Base-by-base conservation (phyloP, 306 rosid species). In the Astragalus glycyphyllos region DNA sequence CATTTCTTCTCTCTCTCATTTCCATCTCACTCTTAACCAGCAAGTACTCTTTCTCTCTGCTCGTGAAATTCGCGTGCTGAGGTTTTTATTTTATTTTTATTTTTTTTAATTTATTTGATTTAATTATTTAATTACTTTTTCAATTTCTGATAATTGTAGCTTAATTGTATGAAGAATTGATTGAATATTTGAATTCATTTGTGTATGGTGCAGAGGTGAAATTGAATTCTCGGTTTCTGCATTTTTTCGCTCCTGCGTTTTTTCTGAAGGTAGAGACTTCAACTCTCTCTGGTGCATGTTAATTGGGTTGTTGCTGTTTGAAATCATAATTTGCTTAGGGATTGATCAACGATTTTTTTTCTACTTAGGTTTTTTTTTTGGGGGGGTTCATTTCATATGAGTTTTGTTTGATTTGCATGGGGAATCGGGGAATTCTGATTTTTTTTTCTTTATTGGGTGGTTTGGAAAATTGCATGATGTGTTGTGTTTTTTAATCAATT, bases 201-300 rank as follows among this genome's bases (percentile, higher is more conserved):
- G 3, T 14, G n/a, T 53, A 37, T 48, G 44, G 16, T 4, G 75
- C 49, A 64, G 75, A 23, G 58, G 56, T 34, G 67, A 8, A 59
- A 40, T 32, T 34, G 26, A 49, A 65, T 65, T 72, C 1, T 56
- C 5, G 9, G 17, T 47, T 72, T 34, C 3, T 2, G 42, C 9
- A 1, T 57, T 4, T 32, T 13, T 2, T 2, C 8, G 29, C 15
- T 51, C 9, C 60, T 58, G 70, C 68, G 74, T 74, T 76, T 29
- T 58, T 11, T 10, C 3, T 4, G 11, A 32, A 2, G 76, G 72
- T 67, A 73, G 47, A 7, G 13, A n/a, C 50, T 79, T 11, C 9
- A 3, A 1, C 0, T 1, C 23, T 1, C 23, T 20, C 16, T 55
- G 8, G 13, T 32, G 17, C 12, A 59, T 38, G 64, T 15, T 17